These are phyloP conservation scores for Xylaria nigripes DNA, from an alignment of 495 filamentous ascomycete genomes.

Conservation along the genomic window DNA sequence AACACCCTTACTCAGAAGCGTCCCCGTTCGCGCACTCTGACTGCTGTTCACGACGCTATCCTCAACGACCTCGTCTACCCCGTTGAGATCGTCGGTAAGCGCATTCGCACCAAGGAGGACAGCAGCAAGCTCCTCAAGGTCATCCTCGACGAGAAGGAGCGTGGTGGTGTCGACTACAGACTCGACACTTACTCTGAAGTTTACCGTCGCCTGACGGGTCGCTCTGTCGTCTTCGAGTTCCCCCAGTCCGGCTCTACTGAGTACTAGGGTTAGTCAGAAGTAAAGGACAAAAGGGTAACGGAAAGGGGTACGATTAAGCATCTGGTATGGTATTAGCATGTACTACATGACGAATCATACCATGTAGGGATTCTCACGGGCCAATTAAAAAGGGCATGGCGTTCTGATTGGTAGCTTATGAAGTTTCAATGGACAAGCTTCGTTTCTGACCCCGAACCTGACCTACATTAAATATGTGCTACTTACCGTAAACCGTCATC, in stretches of 20 bases:
- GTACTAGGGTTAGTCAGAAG: constrained; percentile 50
- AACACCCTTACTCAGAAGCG: constrained; percentile 96
- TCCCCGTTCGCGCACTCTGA: constrained; percentile 91
- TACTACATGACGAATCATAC: constrained; percentile 11
- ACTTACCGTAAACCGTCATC: not conserved
- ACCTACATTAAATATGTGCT: constrained; percentile 1
- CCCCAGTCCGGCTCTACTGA: constrained; percentile 69
- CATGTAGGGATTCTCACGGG: constrained; percentile 13
- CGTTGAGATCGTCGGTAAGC: constrained; percentile 99
- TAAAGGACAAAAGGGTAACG: not conserved
- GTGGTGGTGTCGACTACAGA: constrained; percentile 94
- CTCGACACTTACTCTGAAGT: constrained; percentile 99
- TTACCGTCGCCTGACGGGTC: constrained; percentile 91
- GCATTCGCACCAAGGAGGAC: constrained; percentile 91
- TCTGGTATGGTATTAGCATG: constrained; percentile 9
- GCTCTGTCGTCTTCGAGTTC: constrained; percentile 94
- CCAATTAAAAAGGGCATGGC: constrained; percentile 12
- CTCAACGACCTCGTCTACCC: constrained; percentile 95
- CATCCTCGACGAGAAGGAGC: constrained; percentile 98
- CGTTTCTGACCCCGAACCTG: constrained; percentile 9
- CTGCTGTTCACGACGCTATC: constrained; percentile 95
- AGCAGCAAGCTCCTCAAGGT: constrained; percentile 96
- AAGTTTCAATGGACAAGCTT: constrained; percentile 14
- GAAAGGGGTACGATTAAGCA: constrained; percentile 1
- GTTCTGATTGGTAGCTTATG: constrained; percentile 16